phyloP scores from a whole-genome alignment of 768 basidiomycete species.

The Mycena filopes region DNA sequence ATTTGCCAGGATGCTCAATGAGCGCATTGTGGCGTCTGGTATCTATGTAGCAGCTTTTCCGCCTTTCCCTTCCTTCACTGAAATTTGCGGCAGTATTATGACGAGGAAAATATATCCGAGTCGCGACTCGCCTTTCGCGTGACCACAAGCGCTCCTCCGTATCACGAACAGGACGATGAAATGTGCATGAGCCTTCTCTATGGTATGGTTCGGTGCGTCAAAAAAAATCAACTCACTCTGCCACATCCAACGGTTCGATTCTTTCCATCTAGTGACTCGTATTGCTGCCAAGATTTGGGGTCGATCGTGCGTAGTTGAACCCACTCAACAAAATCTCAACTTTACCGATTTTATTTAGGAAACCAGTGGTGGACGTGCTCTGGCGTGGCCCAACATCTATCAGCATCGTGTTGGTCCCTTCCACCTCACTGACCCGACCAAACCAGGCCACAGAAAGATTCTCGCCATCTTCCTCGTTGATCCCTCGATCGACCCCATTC shows the following conservation, averaged over 20 bases:
- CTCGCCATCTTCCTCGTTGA: conserved; percentile 51
- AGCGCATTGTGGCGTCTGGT: conserved; percentile 6
- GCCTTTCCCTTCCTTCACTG: conserved; percentile 13
- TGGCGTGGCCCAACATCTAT: conserved; percentile 51
- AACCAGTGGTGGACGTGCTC: conserved; percentile 35
- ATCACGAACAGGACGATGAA: conserved; percentile 35
- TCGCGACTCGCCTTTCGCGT: conserved; percentile 45
- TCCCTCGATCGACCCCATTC: conserved; percentile 41
- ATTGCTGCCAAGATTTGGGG: conserved; percentile 39
- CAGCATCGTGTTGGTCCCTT: conserved; percentile 51
- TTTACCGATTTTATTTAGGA: neutral
- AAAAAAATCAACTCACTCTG: neutral
- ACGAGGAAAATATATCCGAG: conserved; percentile 44
- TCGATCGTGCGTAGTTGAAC: conserved; percentile 33
- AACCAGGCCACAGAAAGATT: conserved; percentile 52
- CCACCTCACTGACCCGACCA: conserved; percentile 42
- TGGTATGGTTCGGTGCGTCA: conserved; percentile 24
- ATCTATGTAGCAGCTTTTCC: conserved; percentile 1
- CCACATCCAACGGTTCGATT: neutral
- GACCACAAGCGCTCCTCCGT: conserved; percentile 24
- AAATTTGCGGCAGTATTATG: conserved; percentile 38
- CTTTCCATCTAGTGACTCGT: neutral
- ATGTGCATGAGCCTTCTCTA: conserved; percentile 23
- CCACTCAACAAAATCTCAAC: neutral
- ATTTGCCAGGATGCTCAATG: neutral